phyloP scores from a whole-genome alignment of 345 rosid species.

The Ceriops decandra region DNA sequence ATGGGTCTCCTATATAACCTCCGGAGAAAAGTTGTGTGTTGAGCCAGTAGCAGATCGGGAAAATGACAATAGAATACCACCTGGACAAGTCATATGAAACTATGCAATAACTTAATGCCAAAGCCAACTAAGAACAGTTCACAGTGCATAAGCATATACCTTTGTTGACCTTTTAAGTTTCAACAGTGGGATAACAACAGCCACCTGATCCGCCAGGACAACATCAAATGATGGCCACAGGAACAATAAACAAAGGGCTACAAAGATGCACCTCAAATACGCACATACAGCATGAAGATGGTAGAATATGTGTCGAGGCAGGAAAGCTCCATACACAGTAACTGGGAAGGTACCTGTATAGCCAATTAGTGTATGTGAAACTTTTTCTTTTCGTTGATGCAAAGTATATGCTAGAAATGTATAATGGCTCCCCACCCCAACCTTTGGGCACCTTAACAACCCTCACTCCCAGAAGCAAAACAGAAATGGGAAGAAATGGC shows the following conservation, averaged over 20 bases:
- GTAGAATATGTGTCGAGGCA: conserved; percentile 79
- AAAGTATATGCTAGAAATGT: too few relatives aligned
- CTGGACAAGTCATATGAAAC: conserved; percentile 27
- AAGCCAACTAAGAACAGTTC: conserved; percentile 2
- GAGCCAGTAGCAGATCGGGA: conserved; percentile 80
- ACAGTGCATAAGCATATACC: conserved; percentile 30
- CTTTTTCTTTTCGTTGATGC: too few relatives aligned
- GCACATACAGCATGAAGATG: conserved; percentile 84
- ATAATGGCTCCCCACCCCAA: too few relatives aligned
- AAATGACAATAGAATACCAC: conserved; percentile 95
- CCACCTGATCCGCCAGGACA: conserved; percentile 74
- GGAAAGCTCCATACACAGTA: conserved; percentile 73
- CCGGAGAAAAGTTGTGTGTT: conserved; percentile 72
- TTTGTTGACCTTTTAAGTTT: conserved; percentile 65
- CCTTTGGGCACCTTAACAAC: too few relatives aligned
- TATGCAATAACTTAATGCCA: background rate
- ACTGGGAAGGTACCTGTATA: conserved; percentile 68
- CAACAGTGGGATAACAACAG: conserved; percentile 74
- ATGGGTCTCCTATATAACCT: conserved; percentile 79
- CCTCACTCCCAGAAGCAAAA: too few relatives aligned
- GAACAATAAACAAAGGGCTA: conserved; percentile 69
- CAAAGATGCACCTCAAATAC: conserved; percentile 73
- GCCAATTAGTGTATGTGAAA: background rate
- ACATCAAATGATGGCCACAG: conserved; percentile 77
- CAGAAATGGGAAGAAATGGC: too few relatives aligned